Base-by-base conservation (phyloP, 2,329 filamentous ascomycete genomes). In the Penicillium glabrum region DNA sequence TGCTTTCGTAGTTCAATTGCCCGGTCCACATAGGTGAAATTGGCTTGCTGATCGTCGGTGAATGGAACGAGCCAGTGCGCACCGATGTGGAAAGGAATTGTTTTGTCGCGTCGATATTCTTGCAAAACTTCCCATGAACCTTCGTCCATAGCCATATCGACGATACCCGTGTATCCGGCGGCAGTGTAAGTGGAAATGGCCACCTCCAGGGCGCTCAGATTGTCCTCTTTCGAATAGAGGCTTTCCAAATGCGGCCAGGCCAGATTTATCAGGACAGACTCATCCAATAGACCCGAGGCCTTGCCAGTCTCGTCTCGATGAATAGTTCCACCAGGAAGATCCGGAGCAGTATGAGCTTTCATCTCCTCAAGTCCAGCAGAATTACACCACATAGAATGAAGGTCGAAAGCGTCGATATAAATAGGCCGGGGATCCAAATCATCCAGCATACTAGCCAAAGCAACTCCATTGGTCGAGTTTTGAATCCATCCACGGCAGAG, bases 71-170 rank as follows among this genome's bases (percentile, higher is more conserved):
- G 72, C 80, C 80, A 82, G 60, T 82, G 76, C 13, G 74, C 78
- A 8, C 77, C 79, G 14, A 82, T 68, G 7, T 79, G 74, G 29
- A 82, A 68, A 0, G 77, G 75, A 4, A 80, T 60, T 2, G 60
- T 47, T 1, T 73, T 72, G 1, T 72, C 64, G n/a, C 66, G 61
- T n/a, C 70, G 72, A 23, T 80, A 68, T 6, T 72, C 65, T 3
- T 76, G 67, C 23, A 82, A 62, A 0, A 78, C 72, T 44, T 75
- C 75, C 80, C 80, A 82, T 1, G 72, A 72, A 23, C 72, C 71
- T 33, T 82, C 79, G 52, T 82, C 79, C 78, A 81, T 82, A 21
- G 79, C 80, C 80, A 82, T 82, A 46, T 82, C 80, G 7, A 82
- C 72, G 35, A 80, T 67, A 2, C 79, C 79, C 0, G 80, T 82